Evolutionary conservation across 164 flowering plant species (phyloP).

Genomic region (Vitis riparia): DNA sequence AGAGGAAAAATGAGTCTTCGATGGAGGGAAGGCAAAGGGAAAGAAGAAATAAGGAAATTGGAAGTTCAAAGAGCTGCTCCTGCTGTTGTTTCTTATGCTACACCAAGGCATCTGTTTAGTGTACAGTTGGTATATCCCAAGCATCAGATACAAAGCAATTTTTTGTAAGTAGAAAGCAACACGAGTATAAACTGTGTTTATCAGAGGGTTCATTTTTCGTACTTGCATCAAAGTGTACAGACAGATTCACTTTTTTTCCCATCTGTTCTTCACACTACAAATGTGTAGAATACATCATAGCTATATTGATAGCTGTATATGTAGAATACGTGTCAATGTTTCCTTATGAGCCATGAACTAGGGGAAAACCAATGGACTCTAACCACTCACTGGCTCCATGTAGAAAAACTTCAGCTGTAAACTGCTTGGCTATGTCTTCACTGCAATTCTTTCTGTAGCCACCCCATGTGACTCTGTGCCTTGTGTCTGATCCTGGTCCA

Average conservation of each 20-base stretch:
- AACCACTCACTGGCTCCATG: constrained; percentile 48
- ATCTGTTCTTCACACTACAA: no score
- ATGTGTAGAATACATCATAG: no score
- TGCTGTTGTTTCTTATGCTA: background rate
- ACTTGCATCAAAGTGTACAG: no score
- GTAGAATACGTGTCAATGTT: no score
- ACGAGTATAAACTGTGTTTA: background rate
- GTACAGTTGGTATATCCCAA: background rate
- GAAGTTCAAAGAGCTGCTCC: constrained; percentile 1
- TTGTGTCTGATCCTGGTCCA: constrained; percentile 50
- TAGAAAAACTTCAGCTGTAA: constrained; percentile 34
- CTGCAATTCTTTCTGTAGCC: constrained; percentile 41
- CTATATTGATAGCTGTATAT: no score
- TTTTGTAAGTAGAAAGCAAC: constrained; percentile 5
- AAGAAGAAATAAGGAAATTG: background rate
- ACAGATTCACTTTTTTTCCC: no score
- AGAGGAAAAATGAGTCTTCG: background rate
- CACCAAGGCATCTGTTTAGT: background rate
- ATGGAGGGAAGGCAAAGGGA: background rate
- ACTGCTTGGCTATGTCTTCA: constrained; percentile 25
- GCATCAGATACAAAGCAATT: background rate
- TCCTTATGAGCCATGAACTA: background rate
- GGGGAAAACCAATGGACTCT: constrained; percentile 29
- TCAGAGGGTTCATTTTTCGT: no score
- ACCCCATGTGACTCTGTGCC: constrained; percentile 38